A percentile compares a stretch with the other conserved stretches of the same genome.
These are phyloP conservation scores for Sporothrix mexicana DNA, from an alignment of 2,329 filamentous ascomycete genomes.

Conservation along the genomic window DNA sequence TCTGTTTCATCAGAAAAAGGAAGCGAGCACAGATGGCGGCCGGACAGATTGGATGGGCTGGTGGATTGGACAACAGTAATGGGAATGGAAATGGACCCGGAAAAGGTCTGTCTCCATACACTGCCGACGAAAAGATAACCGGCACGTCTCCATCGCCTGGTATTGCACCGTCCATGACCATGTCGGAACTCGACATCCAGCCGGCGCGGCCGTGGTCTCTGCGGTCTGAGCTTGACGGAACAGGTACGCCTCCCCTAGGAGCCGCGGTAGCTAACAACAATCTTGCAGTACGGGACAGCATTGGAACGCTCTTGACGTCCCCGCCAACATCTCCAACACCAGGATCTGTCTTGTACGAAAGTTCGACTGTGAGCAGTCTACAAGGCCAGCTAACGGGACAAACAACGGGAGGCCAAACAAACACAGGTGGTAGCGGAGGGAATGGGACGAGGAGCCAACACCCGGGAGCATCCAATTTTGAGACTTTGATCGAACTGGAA, in stretches of 20 bases:
- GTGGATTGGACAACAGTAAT: background rate
- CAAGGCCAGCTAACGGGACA: constrained; percentile 15
- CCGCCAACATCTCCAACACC: background rate
- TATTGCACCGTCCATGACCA: background rate
- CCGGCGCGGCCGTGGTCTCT: constrained; percentile 38
- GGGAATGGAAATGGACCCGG: background rate
- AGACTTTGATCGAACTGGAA: no score
- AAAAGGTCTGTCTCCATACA: no score
- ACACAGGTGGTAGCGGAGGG: background rate
- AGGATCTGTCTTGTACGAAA: background rate
- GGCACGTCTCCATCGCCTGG: background rate
- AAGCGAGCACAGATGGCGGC: background rate
- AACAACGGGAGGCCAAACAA: background rate
- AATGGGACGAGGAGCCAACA: no score
- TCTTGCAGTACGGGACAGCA: background rate
- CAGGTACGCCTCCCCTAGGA: background rate
- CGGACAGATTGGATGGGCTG: background rate
- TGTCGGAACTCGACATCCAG: constrained; percentile 35
- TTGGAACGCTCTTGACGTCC: background rate
- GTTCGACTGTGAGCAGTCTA: constrained; percentile 15
- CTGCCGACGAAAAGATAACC: constrained; percentile 1
- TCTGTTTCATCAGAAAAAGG: background rate
- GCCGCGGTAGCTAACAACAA: background rate
- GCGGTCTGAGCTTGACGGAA: constrained; percentile 38
- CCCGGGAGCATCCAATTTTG: no score